Conservation (phyloP, 208 protist genomes). For the Tritrichomonas musculus region DNA sequence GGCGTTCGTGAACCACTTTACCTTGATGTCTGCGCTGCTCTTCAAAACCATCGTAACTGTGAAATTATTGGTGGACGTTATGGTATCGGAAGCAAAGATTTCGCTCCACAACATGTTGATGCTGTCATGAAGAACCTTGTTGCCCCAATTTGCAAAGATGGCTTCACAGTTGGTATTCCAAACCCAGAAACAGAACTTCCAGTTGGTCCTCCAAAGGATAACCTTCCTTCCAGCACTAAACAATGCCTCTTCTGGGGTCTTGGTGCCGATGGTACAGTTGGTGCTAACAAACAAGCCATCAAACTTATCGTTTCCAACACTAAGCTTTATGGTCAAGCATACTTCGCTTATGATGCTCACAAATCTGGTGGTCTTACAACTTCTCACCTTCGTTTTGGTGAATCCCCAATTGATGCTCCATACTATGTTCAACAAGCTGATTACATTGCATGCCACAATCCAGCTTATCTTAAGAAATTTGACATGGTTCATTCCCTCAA, state of each 20-base stretch:
- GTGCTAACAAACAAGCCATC: slow-evolving; percentile 65
- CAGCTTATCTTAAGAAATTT: slow-evolving; percentile 55
- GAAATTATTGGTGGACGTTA: slow-evolving; percentile 58
- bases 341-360: slow-evolving; percentile 64
- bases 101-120: slow-evolving; percentile 50
- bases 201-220: background rate
- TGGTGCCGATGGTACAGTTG: slow-evolving; percentile 64
- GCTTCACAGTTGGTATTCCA: slow-evolving; percentile 61
- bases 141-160: slow-evolving; percentile 43
- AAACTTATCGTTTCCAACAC: slow-evolving; percentile 62
- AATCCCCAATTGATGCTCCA: slow-evolving; percentile 51
- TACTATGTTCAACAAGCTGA: slow-evolving; percentile 61
- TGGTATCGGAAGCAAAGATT: slow-evolving; percentile 65
- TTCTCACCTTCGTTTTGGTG: slow-evolving; percentile 52
- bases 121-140: slow-evolving; percentile 59
- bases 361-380: slow-evolving; percentile 61
- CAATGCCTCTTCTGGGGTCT: background rate
- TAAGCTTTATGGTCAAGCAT: slow-evolving; percentile 55
- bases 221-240: background rate
- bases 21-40: background rate
- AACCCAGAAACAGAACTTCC: slow-evolving; percentile 60
- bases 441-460: slow-evolving; percentile 59
- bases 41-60: background rate
- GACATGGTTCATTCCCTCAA: slow-evolving; percentile 46
- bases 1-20: background rate